These are phyloP conservation scores for Schwanniomyces occidentalis DNA, from an alignment of 805 yeast genomes.

Conservation along the genomic window DNA sequence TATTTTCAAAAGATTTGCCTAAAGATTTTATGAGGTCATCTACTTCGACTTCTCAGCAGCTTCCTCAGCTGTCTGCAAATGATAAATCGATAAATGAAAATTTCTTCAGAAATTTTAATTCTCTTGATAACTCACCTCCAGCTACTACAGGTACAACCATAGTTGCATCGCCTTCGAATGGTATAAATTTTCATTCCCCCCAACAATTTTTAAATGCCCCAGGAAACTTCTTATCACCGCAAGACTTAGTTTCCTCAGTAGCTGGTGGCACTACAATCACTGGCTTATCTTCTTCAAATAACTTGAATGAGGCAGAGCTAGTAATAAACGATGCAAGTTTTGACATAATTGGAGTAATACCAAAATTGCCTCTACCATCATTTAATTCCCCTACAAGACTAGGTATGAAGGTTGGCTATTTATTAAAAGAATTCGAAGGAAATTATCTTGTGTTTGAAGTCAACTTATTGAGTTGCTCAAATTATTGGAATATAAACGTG, in stretches of 20 bases:
- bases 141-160: constrained; percentile 18
- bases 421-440: constrained; percentile 42
- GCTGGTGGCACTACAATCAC: constrained; percentile 2
- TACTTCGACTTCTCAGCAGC: no score
- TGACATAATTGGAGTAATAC: constrained; percentile 56
- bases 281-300: constrained; percentile 2
- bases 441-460: constrained; percentile 53
- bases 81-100: constrained; percentile 5
- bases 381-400: constrained; percentile 69
- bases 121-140: constrained; percentile 25
- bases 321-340: constrained; percentile 49
- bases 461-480: constrained; percentile 71
- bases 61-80: not conserved
- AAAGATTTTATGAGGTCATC: no score
- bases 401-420: constrained; percentile 70
- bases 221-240: constrained; percentile 34
- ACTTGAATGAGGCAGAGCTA: constrained; percentile 14
- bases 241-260: constrained; percentile 14
- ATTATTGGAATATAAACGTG: constrained; percentile 55
- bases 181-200: constrained; percentile 35
- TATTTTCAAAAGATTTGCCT: constrained; percentile 13
- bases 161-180: constrained; percentile 31
- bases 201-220: constrained; percentile 36
- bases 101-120: constrained; percentile 8
- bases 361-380: constrained; percentile 62